Conservation (phyloP, 2,329 filamentous ascomycete genomes). For the Neoascochyta sp. region DNA sequence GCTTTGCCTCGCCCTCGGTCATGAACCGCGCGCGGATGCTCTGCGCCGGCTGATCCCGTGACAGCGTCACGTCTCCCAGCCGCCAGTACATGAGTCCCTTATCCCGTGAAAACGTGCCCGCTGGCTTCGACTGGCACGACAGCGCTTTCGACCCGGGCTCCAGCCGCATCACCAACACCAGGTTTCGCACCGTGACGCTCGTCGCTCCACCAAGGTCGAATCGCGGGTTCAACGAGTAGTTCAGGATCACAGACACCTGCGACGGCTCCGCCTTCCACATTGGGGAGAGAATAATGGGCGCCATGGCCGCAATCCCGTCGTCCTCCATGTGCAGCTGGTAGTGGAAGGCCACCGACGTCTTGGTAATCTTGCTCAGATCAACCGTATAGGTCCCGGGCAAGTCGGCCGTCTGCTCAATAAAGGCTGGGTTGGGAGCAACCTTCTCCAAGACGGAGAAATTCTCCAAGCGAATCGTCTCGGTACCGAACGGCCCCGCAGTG, state of each 20-base stretch:
- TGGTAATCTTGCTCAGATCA: conserved; percentile 65
- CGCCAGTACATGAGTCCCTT: conserved; percentile 78
- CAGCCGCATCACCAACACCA: conserved; percentile 69
- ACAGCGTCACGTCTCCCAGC: conserved; percentile 67
- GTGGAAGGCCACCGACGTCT: conserved; percentile 80
- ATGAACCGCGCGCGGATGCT: conserved; percentile 82
- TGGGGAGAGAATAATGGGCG: conserved; percentile 69
- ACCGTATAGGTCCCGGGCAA: conserved; percentile 77
- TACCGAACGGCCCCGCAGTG: conserved; percentile 39
- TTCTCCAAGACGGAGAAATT: conserved; percentile 86
- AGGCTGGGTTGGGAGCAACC: conserved; percentile 89
- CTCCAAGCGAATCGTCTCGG: conserved; percentile 73
- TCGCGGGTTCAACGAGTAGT: conserved; percentile 77
- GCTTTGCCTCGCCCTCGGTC: conserved; percentile 66
- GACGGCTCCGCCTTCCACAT: conserved; percentile 80
- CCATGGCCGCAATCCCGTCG: conserved; percentile 54
- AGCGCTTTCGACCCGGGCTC: conserved; percentile 59
- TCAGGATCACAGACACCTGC: conserved; percentile 80
- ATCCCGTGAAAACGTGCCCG: conserved; percentile 74
- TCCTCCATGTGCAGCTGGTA: conserved; percentile 76
- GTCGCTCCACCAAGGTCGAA: conserved; percentile 45
- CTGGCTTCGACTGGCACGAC: conserved; percentile 71
- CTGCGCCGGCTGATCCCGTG: conserved; percentile 56
- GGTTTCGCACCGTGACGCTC: conserved; percentile 65
- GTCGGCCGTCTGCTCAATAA: conserved; percentile 68